phyloP scores from a whole-genome alignment of 805 yeast species.

The Danielia oregonensis region DNA sequence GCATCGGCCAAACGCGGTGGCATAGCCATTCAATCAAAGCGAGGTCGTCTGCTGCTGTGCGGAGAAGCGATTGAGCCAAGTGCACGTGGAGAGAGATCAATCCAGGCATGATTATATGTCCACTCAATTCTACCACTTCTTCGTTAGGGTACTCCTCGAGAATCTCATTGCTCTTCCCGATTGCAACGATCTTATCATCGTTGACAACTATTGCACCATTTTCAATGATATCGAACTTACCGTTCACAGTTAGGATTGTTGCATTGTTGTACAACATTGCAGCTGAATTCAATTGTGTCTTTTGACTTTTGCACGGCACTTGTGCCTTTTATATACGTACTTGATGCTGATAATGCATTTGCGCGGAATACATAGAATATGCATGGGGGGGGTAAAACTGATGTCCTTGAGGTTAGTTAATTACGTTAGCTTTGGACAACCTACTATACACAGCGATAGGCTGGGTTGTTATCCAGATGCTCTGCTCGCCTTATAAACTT shows the following conservation, averaged over 20 bases:
- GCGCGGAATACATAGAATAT: too few relatives aligned
- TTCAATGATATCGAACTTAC: constrained; percentile 9
- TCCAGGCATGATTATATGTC: constrained; percentile 13
- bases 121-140: constrained; percentile 4
- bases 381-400: too few relatives aligned
- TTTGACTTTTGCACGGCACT: too few relatives aligned
- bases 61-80: constrained; percentile 11
- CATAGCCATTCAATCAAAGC: constrained; percentile 15
- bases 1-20: constrained; percentile 13
- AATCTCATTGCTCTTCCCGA: constrained; percentile 6
- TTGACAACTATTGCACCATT: constrained; percentile 11
- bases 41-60: constrained; percentile 14
- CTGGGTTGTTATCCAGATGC: too few relatives aligned
- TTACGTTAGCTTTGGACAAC: too few relatives aligned
- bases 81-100: constrained; percentile 14
- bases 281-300: too few relatives aligned
- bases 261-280: constrained; percentile 10
- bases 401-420: too few relatives aligned
- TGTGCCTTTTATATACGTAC: background rate
- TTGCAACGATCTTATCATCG: constrained; percentile 9
- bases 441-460: too few relatives aligned
- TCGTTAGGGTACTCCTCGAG: constrained; percentile 4
- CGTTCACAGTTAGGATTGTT: constrained; percentile 11
- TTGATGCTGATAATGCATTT: too few relatives aligned
- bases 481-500: too few relatives aligned